A percentile compares a stretch with the other conserved stretches of the same genome.
Evolutionary conservation across 768 basidiomycete species (phyloP).

Genomic region (Trametes sanguinea): DNA sequence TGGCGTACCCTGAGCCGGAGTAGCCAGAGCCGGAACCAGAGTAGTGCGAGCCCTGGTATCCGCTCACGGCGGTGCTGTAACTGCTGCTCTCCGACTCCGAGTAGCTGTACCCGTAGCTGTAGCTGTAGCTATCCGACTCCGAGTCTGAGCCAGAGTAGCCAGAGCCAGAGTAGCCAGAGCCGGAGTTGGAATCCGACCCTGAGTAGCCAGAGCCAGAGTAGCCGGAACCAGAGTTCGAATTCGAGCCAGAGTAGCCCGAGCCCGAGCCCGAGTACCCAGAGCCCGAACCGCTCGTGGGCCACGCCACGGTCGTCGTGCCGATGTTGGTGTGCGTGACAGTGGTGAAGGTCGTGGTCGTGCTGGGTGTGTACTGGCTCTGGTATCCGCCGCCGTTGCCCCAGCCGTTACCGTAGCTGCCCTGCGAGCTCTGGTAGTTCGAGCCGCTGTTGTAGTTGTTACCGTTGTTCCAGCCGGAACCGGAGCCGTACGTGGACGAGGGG

Average conservation of each 20-base stretch:
- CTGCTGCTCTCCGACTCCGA: too few species aligned
- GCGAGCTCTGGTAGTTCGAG: background rate
- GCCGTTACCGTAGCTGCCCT: background rate
- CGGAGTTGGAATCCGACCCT: background rate
- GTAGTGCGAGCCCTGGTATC: too few species aligned
- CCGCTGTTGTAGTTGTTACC: too few species aligned
- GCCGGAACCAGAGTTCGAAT: background rate
- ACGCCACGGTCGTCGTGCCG: conserved; percentile 15
- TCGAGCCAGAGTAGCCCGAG: background rate
- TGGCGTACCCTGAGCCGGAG: background rate
- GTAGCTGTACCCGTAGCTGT: too few species aligned
- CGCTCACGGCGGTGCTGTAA: too few species aligned
- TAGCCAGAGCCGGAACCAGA: conserved; percentile 1
- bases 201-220: conserved; percentile 1
- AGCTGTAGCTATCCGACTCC: too few species aligned
- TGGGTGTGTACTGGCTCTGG: background rate
- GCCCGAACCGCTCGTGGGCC: conserved; percentile 1
- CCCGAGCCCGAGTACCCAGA: background rate
- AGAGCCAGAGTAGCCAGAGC: too few species aligned
- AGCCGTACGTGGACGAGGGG: background rate
- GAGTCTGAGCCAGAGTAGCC: background rate
- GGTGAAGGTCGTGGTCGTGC: conserved; percentile 11
- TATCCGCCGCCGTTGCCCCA: background rate
- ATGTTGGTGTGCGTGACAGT: conserved; percentile 1
- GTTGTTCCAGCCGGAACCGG: too few species aligned